Percentiles rank a stretch among this genome's conserved stretches.
Conservation (phyloP, 208 protist genomes). For the Acanthamoeba rhysodes region DNA sequence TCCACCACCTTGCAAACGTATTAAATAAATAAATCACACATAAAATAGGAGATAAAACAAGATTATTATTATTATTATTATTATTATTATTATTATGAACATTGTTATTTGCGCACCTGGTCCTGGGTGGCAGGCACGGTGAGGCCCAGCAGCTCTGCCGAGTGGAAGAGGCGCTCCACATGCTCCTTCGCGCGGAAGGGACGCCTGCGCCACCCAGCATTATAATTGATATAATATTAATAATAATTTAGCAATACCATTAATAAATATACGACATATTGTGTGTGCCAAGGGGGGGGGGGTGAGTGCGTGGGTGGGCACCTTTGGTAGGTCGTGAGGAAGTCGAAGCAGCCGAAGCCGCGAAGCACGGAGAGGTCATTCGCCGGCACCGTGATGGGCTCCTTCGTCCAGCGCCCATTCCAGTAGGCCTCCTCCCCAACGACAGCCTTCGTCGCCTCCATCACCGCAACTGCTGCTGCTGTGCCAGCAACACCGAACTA, state of each 20-base stretch:
- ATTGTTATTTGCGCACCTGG: background rate
- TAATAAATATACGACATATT: too few relatives aligned
- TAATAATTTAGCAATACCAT: too few relatives aligned
- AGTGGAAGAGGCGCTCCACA: background rate
- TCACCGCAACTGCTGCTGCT: too few relatives aligned
- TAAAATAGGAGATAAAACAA: too few relatives aligned
- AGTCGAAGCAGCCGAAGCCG: constrained; percentile 10
- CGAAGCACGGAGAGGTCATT: constrained; percentile 52
- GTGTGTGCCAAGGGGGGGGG: too few relatives aligned
- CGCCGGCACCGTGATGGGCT: constrained; percentile 21
- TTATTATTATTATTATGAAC: background rate
- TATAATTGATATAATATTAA: background rate
- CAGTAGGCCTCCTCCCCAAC: background rate
- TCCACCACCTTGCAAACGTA: background rate
- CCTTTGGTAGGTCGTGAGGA: constrained; percentile 11
- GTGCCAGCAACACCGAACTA: too few relatives aligned
- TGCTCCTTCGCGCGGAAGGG: constrained; percentile 3
- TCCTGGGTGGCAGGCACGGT: background rate
- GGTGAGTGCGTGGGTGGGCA: background rate
- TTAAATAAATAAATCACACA: too few relatives aligned
- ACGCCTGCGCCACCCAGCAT: background rate
- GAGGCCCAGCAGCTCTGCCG: constrained; percentile 1
- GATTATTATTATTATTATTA: background rate
- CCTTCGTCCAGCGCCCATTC: constrained; percentile 44
- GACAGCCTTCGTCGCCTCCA: too few relatives aligned